phyloP scores from a whole-genome alignment of 352 stramenopile species.

The Pythium dissimile region DNA sequence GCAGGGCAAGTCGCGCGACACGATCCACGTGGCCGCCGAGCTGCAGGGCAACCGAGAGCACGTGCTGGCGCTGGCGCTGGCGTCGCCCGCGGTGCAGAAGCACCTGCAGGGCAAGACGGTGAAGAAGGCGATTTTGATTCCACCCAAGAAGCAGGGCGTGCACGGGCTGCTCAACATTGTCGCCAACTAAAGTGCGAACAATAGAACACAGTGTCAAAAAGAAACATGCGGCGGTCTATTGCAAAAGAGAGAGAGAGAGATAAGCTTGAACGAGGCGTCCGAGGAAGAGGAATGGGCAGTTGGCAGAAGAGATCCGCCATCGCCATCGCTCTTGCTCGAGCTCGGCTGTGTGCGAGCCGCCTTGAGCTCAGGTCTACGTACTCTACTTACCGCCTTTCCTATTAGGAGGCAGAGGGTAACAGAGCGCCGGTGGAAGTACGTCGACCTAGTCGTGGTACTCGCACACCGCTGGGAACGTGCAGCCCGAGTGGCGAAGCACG shows the following conservation, averaged over 20 bases:
- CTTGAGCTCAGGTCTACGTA: not conserved
- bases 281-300: constrained; percentile 24
- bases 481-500: constrained; percentile 97
- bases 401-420: no score
- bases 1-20: constrained; percentile 71
- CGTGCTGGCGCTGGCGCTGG: constrained; percentile 59
- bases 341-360: not conserved
- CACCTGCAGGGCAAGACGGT: constrained; percentile 63
- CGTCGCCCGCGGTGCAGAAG: constrained; percentile 54
- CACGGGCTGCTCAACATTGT: constrained; percentile 84
- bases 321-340: constrained; percentile 24
- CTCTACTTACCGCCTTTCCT: no score
- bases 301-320: no score
- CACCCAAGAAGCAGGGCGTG: constrained; percentile 74
- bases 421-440: not conserved
- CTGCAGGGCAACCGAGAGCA: constrained; percentile 49
- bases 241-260: not conserved
- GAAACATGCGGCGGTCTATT: constrained; percentile 7
- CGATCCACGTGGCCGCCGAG: constrained; percentile 54
- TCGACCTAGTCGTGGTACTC: constrained; percentile 82
- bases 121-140: constrained; percentile 72
- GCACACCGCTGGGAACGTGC: constrained; percentile 92
- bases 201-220: not conserved
- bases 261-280: not conserved
- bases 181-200: constrained; percentile 10